Evolutionary conservation across 176 grass and related monocot genomes (phyloP), one percentile per base, ranked within the genome.

Genomic region (Zoysia japonica): DNA sequence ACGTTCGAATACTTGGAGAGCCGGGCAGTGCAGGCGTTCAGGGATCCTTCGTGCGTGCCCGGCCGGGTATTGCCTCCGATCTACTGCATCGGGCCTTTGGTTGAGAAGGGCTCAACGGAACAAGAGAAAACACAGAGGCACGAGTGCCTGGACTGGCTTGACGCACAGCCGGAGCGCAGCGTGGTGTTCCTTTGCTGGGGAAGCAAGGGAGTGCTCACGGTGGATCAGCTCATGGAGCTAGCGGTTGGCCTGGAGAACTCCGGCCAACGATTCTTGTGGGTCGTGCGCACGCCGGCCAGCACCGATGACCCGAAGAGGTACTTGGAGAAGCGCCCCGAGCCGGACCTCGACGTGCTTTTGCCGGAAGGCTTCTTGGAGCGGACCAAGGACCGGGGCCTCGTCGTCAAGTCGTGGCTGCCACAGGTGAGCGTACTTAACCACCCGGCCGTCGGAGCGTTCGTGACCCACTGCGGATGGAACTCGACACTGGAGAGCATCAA

Each of bases 381-480:
- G 52, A 82, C 78, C 9, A 87, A 76, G 41, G 70, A 68, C 20
- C 45, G 51, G 12, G 85, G 85, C 1, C 4, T 75, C 45, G 62
- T 87, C 48, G 8, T 75, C 61, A 63, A 70, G 43, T 63, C 70
- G 0, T 76, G 78, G 85, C 64, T 44, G 0, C 85, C 85, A 17
- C 80, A 88, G 75, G 67, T 50, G 57, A 67, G 68, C 4, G 63
- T 76, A 14, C 84, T 86, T 2, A 9, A 3, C 15, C 84, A 86
- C 64, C 42, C 37, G 2, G 78, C 85, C 0, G 42, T 63, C 5
- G 85, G 73, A 5, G 80, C 52, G 1, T 88, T 88, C 68, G 79
- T 88, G 14, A 66, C 85, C 8, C 85, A 87, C 74, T 78, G 80
- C 47, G 85, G 85, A 12, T 88, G 85, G 85, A 88, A 83, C 85